These are phyloP conservation scores for Hibiscus trionum DNA, from an alignment of 345 rosid species.

Conservation along the genomic window DNA sequence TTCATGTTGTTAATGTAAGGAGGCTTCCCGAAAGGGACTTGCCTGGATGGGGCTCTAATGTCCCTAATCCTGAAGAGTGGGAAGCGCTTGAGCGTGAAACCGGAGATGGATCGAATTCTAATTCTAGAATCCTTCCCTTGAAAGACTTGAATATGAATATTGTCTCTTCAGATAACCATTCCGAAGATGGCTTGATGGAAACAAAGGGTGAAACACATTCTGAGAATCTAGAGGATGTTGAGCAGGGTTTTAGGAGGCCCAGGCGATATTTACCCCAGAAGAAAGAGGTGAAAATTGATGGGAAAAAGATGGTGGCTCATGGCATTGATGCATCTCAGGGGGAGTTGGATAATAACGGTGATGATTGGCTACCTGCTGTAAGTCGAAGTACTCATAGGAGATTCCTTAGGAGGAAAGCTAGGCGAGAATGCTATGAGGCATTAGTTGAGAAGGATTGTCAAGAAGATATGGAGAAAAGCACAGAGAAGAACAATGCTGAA, in stretches of 20 bases:
- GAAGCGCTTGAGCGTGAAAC: slow-evolving; percentile 61
- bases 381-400: slow-evolving; percentile 87
- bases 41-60: slow-evolving; percentile 97
- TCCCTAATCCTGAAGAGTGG: slow-evolving; percentile 88
- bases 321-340: slow-evolving; percentile 93
- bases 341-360: slow-evolving; percentile 43
- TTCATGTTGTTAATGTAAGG: slow-evolving; percentile 63
- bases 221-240: slow-evolving; percentile 42
- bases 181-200: slow-evolving; percentile 39
- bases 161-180: slow-evolving; percentile 27
- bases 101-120: slow-evolving; percentile 32
- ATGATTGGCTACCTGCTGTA: slow-evolving; percentile 89
- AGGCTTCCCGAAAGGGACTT: slow-evolving; percentile 79
- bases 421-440: slow-evolving; percentile 42
- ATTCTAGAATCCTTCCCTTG: slow-evolving; percentile 75
- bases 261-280: slow-evolving; percentile 50
- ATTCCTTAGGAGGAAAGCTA: slow-evolving; percentile 68
- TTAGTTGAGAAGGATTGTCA: slow-evolving; percentile 13
- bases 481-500: slow-evolving; percentile 17
- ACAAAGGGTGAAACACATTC: slow-evolving; percentile 28
- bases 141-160: slow-evolving; percentile 59
- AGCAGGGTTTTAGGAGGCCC: slow-evolving; percentile 30
- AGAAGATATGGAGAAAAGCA: slow-evolving; percentile 7
- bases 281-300: slow-evolving; percentile 55
- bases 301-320: slow-evolving; percentile 79